These are phyloP conservation scores for Nemania abortiva DNA, from an alignment of 2,329 filamentous ascomycete species.

Conservation along the genomic window DNA sequence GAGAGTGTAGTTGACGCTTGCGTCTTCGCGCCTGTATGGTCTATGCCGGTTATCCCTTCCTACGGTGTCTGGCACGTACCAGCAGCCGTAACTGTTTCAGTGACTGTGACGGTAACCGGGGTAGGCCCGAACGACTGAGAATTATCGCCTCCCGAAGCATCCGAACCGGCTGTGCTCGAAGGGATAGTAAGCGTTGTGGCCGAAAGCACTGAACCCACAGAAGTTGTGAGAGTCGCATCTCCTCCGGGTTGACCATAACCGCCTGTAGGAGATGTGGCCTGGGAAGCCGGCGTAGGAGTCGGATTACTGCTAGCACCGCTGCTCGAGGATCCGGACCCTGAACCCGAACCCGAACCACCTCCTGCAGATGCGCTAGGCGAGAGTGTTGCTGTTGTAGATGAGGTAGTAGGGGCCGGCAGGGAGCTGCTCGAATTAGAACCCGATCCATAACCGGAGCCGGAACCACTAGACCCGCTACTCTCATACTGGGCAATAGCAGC, in stretches of 20 bases:
- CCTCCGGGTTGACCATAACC: constrained; percentile 44
- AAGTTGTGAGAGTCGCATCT: constrained; percentile 33
- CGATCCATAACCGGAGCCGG: constrained; percentile 33
- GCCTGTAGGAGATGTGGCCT: constrained; percentile 40
- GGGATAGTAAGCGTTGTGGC: constrained; percentile 39
- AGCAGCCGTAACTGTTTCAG: constrained; percentile 47
- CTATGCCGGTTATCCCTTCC: constrained; percentile 37
- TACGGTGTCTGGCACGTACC: constrained; percentile 46
- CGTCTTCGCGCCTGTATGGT: constrained; percentile 23
- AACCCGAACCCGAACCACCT: constrained; percentile 7
- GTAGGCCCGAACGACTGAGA: background rate
- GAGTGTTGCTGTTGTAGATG: constrained; percentile 20
- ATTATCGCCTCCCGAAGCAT: constrained; percentile 25
- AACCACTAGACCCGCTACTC: constrained; percentile 28
- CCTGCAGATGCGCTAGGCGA: constrained; percentile 18
- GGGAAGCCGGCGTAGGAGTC: constrained; percentile 32
- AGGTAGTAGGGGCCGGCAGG: constrained; percentile 20
- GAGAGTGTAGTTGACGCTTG: constrained; percentile 30
- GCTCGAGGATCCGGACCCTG: constrained; percentile 17
- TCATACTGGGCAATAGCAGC: constrained; percentile 69
- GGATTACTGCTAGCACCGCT: constrained; percentile 31
- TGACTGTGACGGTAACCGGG: constrained; percentile 47
- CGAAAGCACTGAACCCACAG: constrained; percentile 19
- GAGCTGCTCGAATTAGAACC: constrained; percentile 35
- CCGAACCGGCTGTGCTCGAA: constrained; percentile 22